Percentiles rank a stretch among this genome's conserved stretches.
Conservation (phyloP, 1,284 basidiomycete species). For the Phylloporus sp. region DNA sequence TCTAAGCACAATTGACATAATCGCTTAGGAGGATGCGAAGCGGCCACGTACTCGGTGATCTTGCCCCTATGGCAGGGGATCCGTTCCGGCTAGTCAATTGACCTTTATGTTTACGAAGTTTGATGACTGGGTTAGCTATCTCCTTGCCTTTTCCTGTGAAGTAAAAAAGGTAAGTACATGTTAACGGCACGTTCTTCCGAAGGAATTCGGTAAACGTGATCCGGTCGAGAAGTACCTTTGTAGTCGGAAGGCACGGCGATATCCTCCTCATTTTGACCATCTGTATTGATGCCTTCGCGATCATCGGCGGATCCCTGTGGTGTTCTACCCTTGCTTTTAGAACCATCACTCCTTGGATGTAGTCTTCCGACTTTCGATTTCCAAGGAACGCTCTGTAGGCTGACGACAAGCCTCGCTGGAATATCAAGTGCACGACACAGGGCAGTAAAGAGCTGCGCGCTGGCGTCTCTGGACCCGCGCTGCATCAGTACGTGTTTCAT, state of each 20-base stretch:
- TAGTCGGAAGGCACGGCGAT: slow-evolving; percentile 32
- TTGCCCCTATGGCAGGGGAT: slow-evolving; percentile 19
- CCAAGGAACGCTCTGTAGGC: slow-evolving; percentile 92
- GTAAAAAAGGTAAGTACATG: slow-evolving; percentile 14
- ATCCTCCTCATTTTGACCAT: slow-evolving; percentile 43
- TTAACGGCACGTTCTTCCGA: slow-evolving; percentile 1
- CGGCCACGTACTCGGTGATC: slow-evolving; percentile 27
- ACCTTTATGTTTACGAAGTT: slow-evolving; percentile 58
- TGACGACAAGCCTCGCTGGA: slow-evolving; percentile 88
- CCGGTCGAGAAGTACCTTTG: slow-evolving; percentile 31
- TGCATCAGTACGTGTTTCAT: slow-evolving; percentile 88
- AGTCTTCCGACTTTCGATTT: slow-evolving; percentile 58
- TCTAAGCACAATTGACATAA: slow-evolving; percentile 32
- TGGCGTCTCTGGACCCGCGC: slow-evolving; percentile 84
- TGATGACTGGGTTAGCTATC: slow-evolving; percentile 56
- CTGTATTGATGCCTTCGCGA: slow-evolving; percentile 10
- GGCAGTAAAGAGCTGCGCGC: slow-evolving; percentile 91
- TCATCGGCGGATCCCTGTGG: slow-evolving; percentile 35
- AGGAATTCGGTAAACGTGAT: slow-evolving; percentile 8
- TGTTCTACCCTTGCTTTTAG: slow-evolving; percentile 42
- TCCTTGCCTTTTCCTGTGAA: slow-evolving; percentile 53
- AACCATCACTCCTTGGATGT: slow-evolving; percentile 35
- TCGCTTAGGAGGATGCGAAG: slow-evolving; percentile 20
- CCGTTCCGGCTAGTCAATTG: slow-evolving; percentile 36
- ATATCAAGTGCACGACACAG: slow-evolving; percentile 88